A percentile compares a stretch with the other conserved stretches of the same genome.
These are phyloP conservation scores for Arxiozyma telluris DNA, from an alignment of 1,139 yeast species.

Conservation along the genomic window DNA sequence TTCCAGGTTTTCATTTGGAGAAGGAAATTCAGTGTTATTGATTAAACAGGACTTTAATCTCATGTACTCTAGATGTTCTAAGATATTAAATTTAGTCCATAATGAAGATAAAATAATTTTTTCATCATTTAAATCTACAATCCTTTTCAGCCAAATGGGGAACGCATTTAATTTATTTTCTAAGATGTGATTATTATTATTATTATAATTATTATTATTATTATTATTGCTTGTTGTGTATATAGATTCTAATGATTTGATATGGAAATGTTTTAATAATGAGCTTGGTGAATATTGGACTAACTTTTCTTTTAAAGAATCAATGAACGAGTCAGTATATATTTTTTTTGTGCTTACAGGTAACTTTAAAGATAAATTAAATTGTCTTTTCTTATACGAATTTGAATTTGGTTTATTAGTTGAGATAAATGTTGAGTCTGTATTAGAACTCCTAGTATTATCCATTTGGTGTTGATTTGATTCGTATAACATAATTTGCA, in stretches of 20 bases:
- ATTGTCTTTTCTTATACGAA: background rate
- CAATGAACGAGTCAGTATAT: slow-evolving; percentile 24
- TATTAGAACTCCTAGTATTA: background rate
- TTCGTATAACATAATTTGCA: slow-evolving; percentile 2
- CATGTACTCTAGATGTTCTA: slow-evolving; percentile 45
- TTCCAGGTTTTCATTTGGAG: background rate
- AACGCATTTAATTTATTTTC: slow-evolving; percentile 17
- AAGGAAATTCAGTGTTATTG: background rate
- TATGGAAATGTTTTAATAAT: slow-evolving; percentile 22
- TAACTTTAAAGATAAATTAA: background rate
- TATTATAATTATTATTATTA: slow-evolving; percentile 1
- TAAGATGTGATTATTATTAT: slow-evolving; percentile 9
- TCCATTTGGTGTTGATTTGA: background rate
- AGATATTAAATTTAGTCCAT: slow-evolving; percentile 41
- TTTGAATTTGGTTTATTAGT: background rate
- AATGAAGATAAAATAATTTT: slow-evolving; percentile 32
- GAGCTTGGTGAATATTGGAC: slow-evolving; percentile 35
- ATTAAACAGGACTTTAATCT: slow-evolving; percentile 34
- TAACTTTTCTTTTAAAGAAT: slow-evolving; percentile 32
- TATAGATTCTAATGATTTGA: slow-evolving; percentile 15
- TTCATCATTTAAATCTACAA: slow-evolving; percentile 32
- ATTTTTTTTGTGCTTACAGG: slow-evolving; percentile 5
- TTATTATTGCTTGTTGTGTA: too few relatives aligned
- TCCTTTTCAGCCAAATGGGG: slow-evolving; percentile 44
- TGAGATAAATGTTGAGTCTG: background rate